Conservation (phyloP, 2,329 filamentous ascomycete species). For the Botrytis hyacinthi region DNA sequence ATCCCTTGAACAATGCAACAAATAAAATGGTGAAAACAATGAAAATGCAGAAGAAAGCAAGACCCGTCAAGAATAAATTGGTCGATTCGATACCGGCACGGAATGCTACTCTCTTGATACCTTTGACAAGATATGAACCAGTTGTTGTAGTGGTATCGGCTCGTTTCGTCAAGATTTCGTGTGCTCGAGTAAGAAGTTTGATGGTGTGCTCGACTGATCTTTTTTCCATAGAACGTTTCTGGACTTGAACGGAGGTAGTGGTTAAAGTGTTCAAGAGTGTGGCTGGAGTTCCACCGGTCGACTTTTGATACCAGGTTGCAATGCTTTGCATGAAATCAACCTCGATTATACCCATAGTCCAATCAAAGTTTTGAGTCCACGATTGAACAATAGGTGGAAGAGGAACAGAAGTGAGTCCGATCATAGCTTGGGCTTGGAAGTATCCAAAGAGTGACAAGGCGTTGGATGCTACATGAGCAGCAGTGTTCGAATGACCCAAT, state of each 20-base stretch:
- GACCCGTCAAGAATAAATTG: slow-evolving; percentile 89
- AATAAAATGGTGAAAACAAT: slow-evolving; percentile 70
- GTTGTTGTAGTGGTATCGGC: slow-evolving; percentile 53
- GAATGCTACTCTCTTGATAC: slow-evolving; percentile 89
- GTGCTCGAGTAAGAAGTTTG: slow-evolving; percentile 36
- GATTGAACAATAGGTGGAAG: slow-evolving; percentile 85
- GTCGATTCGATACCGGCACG: slow-evolving; percentile 79
- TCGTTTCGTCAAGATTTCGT: slow-evolving; percentile 48
- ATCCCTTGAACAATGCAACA: slow-evolving; percentile 76
- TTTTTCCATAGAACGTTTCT: slow-evolving; percentile 52
- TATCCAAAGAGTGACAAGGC: slow-evolving; percentile 91
- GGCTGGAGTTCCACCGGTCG: slow-evolving; percentile 83
- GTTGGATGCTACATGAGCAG: slow-evolving; percentile 90
- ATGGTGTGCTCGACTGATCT: slow-evolving; percentile 47
- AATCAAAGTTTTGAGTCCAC: slow-evolving; percentile 98
- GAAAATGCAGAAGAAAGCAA: slow-evolving; percentile 86
- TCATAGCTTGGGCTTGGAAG: slow-evolving; percentile 90
- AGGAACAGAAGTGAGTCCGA: slow-evolving; percentile 77
- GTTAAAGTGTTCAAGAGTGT: slow-evolving; percentile 72
- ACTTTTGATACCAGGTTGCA: slow-evolving; percentile 92
- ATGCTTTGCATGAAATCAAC: slow-evolving; percentile 84
- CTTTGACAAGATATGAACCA: slow-evolving; percentile 64
- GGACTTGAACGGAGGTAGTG: slow-evolving; percentile 78
- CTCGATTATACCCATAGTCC: slow-evolving; percentile 94
- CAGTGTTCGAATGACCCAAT: slow-evolving; percentile 88